Conservation (phyloP, 2,329 filamentous ascomycete species). For the Canariomyces notabilis region DNA sequence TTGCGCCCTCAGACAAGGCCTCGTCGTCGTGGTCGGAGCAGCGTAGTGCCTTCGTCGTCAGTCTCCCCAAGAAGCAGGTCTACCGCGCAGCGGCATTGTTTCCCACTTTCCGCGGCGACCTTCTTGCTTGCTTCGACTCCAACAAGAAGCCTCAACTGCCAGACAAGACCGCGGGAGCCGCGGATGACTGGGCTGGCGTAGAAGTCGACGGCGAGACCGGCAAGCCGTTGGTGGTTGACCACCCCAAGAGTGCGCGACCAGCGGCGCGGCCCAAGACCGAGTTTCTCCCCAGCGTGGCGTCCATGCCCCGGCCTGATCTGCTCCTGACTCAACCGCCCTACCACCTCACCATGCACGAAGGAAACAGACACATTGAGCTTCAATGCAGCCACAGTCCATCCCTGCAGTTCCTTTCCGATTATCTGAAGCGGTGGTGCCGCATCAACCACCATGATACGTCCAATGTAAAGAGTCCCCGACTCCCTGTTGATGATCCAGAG, state of each 20-base stretch:
- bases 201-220: conserved; percentile 30
- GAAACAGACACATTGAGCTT: conserved; percentile 34
- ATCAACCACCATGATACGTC: conserved; percentile 35
- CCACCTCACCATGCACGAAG: conserved; percentile 37
- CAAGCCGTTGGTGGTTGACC: conserved; percentile 33
- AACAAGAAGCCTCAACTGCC: conserved; percentile 16
- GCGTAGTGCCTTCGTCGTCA: conserved; percentile 36
- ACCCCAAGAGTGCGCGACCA: background rate
- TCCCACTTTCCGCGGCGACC: conserved; percentile 32
- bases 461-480: conserved; percentile 21
- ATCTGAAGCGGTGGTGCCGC: conserved; percentile 44
- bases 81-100: conserved; percentile 32
- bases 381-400: conserved; percentile 45
- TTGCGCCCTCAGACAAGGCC: conserved; percentile 29
- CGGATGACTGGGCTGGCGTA: conserved; percentile 44
- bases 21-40: conserved; percentile 35
- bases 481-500: no score
- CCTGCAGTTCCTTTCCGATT: conserved; percentile 40
- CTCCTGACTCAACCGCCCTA: conserved; percentile 45
- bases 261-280: conserved; percentile 18
- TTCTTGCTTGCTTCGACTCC: conserved; percentile 34
- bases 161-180: conserved; percentile 1
- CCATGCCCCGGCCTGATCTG: conserved; percentile 43
- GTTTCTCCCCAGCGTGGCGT: conserved; percentile 37
- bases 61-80: conserved; percentile 32